Evolutionary conservation across 2,329 filamentous ascomycete genomes (phyloP), one percentile per base, ranked within the genome.

Genomic region (Alternaria sp.): DNA sequence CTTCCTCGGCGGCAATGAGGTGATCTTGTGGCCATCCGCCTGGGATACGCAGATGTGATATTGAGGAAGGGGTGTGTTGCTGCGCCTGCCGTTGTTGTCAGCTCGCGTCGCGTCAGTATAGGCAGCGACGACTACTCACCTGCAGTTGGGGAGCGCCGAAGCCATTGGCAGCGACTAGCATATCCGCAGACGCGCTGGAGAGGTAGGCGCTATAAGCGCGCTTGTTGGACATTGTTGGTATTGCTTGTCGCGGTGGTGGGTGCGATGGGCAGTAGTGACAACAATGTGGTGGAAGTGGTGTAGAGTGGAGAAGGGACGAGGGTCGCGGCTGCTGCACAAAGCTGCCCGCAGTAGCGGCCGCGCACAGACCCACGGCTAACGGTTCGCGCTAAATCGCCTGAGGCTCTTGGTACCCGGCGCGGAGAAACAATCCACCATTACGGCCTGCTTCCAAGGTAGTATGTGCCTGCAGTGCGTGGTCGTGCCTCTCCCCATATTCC

Each of bases 401-500:
- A 28, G 49, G 49, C 49, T 53, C 28, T 53, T 53, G 49, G 49
- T 53, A 23, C 33, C 62, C 57, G 58, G 28, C 20, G 28, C 55
- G 53, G 65, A 49, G 11, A 57, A 64, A 62, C 46, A 20, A 41
- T 55, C 45, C 54, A 28, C 57, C 67, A 50, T 26, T 41, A 41
- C 58, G 44, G 60, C 54, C 60, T 54, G 58, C 41, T 47, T 63
- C 60, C 63, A 67, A 62, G 67, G 46, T 46, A 50, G 56, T 55
- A 54, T 59, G 56, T 60, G 62, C 64, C 59, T 63, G 59, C 64
- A 33, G 67, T 70, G 68, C 60, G 69, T 45, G 56, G 59, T 65
- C 56, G 25, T 55, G 67, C 61, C 70, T 72, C 69, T 68, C 64
- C 66, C 65, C 62, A 60, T 65, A 61, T 64, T 69, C 67, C 60